Evolutionary conservation across 352 stramenopile genomes (phyloP), one percentile per base, ranked within the genome.

Genomic region (Thraustotheca clavata): DNA sequence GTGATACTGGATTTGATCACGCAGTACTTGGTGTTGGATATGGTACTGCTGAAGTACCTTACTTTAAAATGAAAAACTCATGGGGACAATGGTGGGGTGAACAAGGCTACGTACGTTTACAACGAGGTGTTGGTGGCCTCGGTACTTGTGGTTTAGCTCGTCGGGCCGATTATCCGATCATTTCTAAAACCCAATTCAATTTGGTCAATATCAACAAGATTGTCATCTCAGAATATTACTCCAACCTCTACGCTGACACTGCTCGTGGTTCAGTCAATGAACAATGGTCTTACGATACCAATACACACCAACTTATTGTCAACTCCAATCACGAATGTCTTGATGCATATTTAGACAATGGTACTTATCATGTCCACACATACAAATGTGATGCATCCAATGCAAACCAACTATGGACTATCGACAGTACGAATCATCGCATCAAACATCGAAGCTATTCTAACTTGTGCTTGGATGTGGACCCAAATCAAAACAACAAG

Each of bases 1-100:
- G 43, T 31, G n/a, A 52, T 31, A 24, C n/a, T 2, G 43, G 34
- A 11, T 20, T 52, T 31, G 9, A 52, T 31, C 43, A 52, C n/a
- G n/a, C 34, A 11, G 43, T 52, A 24, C n/a, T 52, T 11, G 43
- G 9, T 9, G 43, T 52, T 31, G 43, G 43, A 9, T 52, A 52
- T 31, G 43, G 43, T 14, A 14, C 43, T 6, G 43, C 43, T 6
- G 43, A 14, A 14, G 71, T 74, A 31, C 81, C 74, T 0, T 77
- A 76, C 22, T 96, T 91, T 77, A 98, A 98, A 71, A 83, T 99
- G 31, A 98, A 98, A 70, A 99, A 99, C 79, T 98, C 95, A 39
- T 99, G 96, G 96, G 96, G 96, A 20, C 72, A 77, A 0, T 76
- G 72, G n/a, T 99, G 95, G 95, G 96, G 96, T 69, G 86, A 97